These are phyloP conservation scores for Boletus barrowsii DNA, from an alignment of 768 basidiomycete species.

Conservation along the genomic window DNA sequence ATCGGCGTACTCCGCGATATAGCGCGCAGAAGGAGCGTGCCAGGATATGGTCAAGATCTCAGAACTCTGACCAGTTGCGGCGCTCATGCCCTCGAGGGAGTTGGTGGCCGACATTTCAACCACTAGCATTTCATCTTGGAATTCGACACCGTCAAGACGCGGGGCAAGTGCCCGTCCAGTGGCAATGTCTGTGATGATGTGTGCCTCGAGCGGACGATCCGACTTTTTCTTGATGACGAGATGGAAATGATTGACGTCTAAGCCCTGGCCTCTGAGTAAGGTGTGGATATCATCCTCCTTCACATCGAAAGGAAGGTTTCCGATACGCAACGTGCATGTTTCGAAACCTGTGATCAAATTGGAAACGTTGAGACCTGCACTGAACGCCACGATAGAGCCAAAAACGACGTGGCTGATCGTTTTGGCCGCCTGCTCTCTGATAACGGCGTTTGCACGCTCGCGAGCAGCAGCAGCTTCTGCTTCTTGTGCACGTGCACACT, in stretches of 20 bases:
- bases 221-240: slow-evolving; percentile 31
- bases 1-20: slow-evolving; percentile 43
- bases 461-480: slow-evolving; percentile 17
- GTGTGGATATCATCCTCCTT: slow-evolving; percentile 39
- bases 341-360: slow-evolving; percentile 50
- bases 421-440: slow-evolving; percentile 39
- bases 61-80: slow-evolving; percentile 27
- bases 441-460: slow-evolving; percentile 9
- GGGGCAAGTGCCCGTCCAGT: slow-evolving; percentile 39
- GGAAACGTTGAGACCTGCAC: slow-evolving; percentile 47
- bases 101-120: slow-evolving; percentile 43
- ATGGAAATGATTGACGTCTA: slow-evolving; percentile 34
- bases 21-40: slow-evolving; percentile 44
- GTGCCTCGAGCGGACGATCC: slow-evolving; percentile 37
- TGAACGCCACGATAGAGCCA: slow-evolving; percentile 47
- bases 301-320: slow-evolving; percentile 42
- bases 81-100: slow-evolving; percentile 42
- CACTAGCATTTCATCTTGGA: slow-evolving; percentile 39
- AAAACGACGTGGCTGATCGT: slow-evolving; percentile 43
- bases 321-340: slow-evolving; percentile 45
- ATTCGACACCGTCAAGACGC: slow-evolving; percentile 48
- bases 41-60: slow-evolving; percentile 51
- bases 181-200: slow-evolving; percentile 41
- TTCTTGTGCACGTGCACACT: slow-evolving; percentile 5
- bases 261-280: slow-evolving; percentile 43